phyloP scores from a whole-genome alignment of 2,329 filamentous ascomycete species.

The Xylariales sp. region DNA sequence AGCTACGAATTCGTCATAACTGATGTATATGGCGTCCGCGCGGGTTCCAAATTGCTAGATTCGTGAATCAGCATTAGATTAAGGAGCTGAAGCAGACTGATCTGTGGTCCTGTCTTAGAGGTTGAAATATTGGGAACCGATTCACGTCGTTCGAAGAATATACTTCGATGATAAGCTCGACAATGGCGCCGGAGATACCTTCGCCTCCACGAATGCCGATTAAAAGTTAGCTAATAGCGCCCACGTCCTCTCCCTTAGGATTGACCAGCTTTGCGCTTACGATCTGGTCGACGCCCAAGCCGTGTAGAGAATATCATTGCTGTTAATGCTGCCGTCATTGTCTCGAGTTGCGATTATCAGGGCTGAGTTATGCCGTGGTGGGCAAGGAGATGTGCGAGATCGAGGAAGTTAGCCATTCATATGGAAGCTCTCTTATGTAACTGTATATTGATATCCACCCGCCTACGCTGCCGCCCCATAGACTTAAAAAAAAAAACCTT shows the following conservation, averaged over 20 bases:
- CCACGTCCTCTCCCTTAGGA: constrained; percentile 29
- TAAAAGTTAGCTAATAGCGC: constrained; percentile 32
- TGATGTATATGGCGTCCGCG: constrained; percentile 20
- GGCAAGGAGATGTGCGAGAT: too few relatives aligned
- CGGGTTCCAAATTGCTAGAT: constrained; percentile 22
- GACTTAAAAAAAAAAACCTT: too few relatives aligned
- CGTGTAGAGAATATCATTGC: constrained; percentile 25
- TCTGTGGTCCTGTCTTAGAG: not conserved
- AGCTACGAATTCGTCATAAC: constrained; percentile 17
- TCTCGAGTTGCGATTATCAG: too few relatives aligned
- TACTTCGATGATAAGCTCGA: constrained; percentile 34
- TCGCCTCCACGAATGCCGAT: constrained; percentile 35
- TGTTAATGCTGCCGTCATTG: too few relatives aligned
- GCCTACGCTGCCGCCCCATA: too few relatives aligned
- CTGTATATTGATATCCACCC: too few relatives aligned
- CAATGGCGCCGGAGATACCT: constrained; percentile 34
- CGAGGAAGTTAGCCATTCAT: too few relatives aligned
- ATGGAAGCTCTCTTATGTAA: too few relatives aligned
- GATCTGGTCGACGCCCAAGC: constrained; percentile 33
- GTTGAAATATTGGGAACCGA: too few relatives aligned
- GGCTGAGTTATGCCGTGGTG: too few relatives aligned
- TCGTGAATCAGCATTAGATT: constrained; percentile 27
- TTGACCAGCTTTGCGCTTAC: constrained; percentile 33
- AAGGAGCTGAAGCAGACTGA: constrained; percentile 18
- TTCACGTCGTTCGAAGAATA: constrained; percentile 29